phyloP scores from a whole-genome alignment of 1,284 basidiomycete genomes.

The Naganishia sp. region DNA sequence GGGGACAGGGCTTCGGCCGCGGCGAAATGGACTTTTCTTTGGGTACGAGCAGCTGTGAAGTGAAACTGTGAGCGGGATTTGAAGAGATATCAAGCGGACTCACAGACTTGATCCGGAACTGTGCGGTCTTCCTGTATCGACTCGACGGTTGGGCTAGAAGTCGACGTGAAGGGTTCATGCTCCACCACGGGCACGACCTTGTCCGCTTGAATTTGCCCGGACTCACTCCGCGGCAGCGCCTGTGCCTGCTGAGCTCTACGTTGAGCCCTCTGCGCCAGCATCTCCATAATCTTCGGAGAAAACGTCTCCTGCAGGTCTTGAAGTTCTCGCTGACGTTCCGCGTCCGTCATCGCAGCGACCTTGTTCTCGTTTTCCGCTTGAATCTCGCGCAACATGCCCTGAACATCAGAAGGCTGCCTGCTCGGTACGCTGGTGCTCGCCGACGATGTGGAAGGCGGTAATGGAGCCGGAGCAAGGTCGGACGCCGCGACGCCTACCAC shows the following conservation, averaged over 20 bases:
- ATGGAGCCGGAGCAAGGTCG: slow-evolving; percentile 1
- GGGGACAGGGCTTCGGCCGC: slow-evolving; percentile 69
- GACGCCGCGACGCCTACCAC: slow-evolving; percentile 11
- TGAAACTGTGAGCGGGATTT: too few relatives aligned
- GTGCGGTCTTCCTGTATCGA: too few relatives aligned
- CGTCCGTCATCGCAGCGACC: slow-evolving; percentile 62
- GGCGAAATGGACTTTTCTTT: slow-evolving; percentile 37
- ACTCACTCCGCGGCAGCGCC: slow-evolving; percentile 1
- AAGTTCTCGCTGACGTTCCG: slow-evolving; percentile 63
- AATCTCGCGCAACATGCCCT: slow-evolving; percentile 39
- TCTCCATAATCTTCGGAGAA: slow-evolving; percentile 64
- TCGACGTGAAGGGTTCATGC: background rate
- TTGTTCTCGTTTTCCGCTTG: slow-evolving; percentile 60
- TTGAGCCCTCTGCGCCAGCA: slow-evolving; percentile 61
- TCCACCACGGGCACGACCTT: background rate
- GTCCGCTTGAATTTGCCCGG: too few relatives aligned
- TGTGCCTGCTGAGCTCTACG: slow-evolving; percentile 39
- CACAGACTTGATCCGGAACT: too few relatives aligned
- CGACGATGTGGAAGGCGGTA: background rate
- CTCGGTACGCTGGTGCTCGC: background rate
- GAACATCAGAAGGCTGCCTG: background rate
- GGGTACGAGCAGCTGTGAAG: background rate
- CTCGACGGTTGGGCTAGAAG: background rate
- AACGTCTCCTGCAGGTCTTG: slow-evolving; percentile 67
- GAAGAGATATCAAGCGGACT: too few relatives aligned